A percentile compares a stretch with the other conserved stretches of the same genome.
Conservation (phyloP, 2,329 filamentous ascomycete species). For the Fusarium pseudoanthophilum region DNA sequence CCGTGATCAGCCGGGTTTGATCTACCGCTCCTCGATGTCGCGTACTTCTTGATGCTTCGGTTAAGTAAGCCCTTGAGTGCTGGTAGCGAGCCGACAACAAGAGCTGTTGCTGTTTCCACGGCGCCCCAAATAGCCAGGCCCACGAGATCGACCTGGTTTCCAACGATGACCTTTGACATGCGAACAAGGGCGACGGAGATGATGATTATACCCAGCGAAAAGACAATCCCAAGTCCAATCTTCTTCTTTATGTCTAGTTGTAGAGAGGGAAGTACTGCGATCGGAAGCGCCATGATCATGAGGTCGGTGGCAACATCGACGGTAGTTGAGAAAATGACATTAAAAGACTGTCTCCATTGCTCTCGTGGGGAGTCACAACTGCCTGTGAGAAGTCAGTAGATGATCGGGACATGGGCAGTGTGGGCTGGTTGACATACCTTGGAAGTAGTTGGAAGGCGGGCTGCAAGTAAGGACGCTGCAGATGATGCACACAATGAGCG, state of each 20-base stretch:
- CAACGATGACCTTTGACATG: slow-evolving; percentile 26
- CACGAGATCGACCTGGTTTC: slow-evolving; percentile 15
- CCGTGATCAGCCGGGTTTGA: slow-evolving; percentile 8
- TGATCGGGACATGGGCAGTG: accelerated
- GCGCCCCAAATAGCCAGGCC: slow-evolving; percentile 26
- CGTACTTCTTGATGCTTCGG: slow-evolving; percentile 21
- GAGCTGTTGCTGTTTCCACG: slow-evolving; percentile 22
- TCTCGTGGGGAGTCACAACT: slow-evolving; percentile 7
- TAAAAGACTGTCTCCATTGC: slow-evolving; percentile 11
- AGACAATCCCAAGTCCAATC: slow-evolving; percentile 14
- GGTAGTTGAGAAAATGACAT: slow-evolving; percentile 22
- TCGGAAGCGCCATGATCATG: slow-evolving; percentile 30
- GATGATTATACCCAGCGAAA: slow-evolving; percentile 21
- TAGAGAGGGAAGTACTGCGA: slow-evolving; percentile 15
- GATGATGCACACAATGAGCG: slow-evolving; percentile 7
- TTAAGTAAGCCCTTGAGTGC: slow-evolving; percentile 18
- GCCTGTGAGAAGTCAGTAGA: background rate
- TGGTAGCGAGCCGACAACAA: slow-evolving; percentile 17
- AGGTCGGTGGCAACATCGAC: slow-evolving; percentile 19
- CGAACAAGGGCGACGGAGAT: slow-evolving; percentile 18
- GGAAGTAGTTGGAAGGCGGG: slow-evolving; percentile 15
- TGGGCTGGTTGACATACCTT: background rate
- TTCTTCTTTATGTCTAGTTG: slow-evolving; percentile 28
- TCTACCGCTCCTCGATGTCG: background rate
- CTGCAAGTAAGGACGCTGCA: slow-evolving; percentile 18